These are phyloP conservation scores for Sporothrix globosa DNA, from an alignment of 2,329 filamentous ascomycete genomes.

Conservation along the genomic window DNA sequence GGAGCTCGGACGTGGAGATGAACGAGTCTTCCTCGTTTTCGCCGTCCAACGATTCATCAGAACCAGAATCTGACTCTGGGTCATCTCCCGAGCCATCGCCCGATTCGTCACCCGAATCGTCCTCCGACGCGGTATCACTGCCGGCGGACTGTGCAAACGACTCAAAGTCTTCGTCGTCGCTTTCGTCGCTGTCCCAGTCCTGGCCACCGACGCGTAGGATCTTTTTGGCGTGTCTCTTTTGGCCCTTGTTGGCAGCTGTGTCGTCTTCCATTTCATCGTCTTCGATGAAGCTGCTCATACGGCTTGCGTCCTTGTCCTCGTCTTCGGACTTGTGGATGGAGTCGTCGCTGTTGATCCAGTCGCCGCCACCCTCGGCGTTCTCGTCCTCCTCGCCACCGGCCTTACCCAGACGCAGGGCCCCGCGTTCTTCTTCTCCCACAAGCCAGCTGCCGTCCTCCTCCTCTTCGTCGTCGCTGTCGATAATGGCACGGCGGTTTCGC, in stretches of 20 bases:
- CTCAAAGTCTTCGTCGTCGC: constrained; percentile 29
- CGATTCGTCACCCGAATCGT: background rate
- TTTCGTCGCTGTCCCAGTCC: constrained; percentile 14
- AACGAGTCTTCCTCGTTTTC: constrained; percentile 39
- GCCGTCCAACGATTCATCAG: background rate
- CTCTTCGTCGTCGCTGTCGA: constrained; percentile 64
- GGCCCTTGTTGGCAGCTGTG: constrained; percentile 40
- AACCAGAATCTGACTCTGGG: constrained; percentile 13
- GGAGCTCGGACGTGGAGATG: constrained; percentile 49
- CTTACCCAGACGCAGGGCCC: constrained; percentile 65
- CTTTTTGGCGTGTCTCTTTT: constrained; percentile 41
- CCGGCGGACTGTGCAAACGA: constrained; percentile 2
- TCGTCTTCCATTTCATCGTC: constrained; percentile 49
- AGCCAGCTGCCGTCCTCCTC: constrained; percentile 79
- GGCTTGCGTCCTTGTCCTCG: constrained; percentile 57
- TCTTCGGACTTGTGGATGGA: constrained; percentile 61
- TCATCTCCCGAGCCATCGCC: background rate
- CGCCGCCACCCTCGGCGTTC: constrained; percentile 82
- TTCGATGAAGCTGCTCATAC: constrained; percentile 59
- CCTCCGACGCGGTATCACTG: constrained; percentile 35
- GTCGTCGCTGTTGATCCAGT: constrained; percentile 74
- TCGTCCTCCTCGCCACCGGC: constrained; percentile 65
- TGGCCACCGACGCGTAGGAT: background rate
- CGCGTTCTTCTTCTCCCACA: constrained; percentile 68
- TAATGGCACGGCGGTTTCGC: constrained; percentile 59